Evolutionary conservation across 768 basidiomycete species (phyloP), one percentile per base, ranked within the genome.

Genomic region (Agaricus blazei): DNA sequence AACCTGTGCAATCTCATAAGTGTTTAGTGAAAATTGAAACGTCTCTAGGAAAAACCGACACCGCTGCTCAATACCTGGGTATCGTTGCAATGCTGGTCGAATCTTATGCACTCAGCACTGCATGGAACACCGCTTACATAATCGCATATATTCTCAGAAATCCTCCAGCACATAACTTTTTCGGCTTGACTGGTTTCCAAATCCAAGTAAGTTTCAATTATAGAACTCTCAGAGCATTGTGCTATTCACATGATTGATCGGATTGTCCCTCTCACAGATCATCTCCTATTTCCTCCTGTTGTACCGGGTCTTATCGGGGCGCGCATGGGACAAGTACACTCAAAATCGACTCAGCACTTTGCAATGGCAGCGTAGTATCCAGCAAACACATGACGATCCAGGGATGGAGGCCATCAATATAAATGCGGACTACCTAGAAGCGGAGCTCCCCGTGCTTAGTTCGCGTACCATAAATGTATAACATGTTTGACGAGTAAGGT

Each of bases 51-150:
- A 34, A 14, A 7, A 15, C 40, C 2, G 40, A 41, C 3, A 15
- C n/a, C 7, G 40, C 40, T 41, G 40, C 15, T 19, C 42, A 52
- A 29, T 52, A 52, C 12, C 12, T 27, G 12, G 24, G 23, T 19
- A 46, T 52, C 36, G 43, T 23, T 3, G 26, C 52, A 24, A 45
- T 52, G n/a, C 19, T 52, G 24, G 24, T 52, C 11, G 52, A 52
- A 19, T 52, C 52, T 1, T 52, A 36, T 26, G 52, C 42, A 7
- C 19, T 52, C 11, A 43, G 45, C 24, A 45, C 52, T 26, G 42
- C 34, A n/a, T 52, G 52, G 52, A 27, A 45, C 14, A 9, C 9
- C 9, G 29, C 28, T 3, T 24, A 8, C 9, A 4, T 46, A 9
- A 9, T 52, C n/a, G n/a, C 24, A 9, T 26, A 23, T 11, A 12